Evolutionary conservation across 345 rosid genomes (phyloP).

Genomic region (Gossypium australe): DNA sequence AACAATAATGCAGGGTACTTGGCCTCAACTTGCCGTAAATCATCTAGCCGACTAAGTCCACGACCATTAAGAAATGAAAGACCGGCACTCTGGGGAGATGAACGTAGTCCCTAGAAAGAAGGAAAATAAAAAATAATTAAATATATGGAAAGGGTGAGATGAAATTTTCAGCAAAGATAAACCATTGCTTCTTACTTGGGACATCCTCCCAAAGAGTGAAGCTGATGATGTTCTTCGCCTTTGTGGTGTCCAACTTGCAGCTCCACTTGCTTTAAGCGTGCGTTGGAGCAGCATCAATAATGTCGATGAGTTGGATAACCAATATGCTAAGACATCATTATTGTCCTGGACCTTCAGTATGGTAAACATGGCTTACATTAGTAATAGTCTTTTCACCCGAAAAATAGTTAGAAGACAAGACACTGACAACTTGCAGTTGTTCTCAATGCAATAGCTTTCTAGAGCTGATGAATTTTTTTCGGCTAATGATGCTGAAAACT

Average conservation of each 20-base stretch:
- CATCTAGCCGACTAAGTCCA: slow-evolving; percentile 68
- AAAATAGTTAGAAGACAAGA: neutral
- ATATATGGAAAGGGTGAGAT: slow-evolving; percentile 4
- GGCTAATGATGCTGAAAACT: neutral
- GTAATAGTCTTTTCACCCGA: neutral
- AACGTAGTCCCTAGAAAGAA: slow-evolving; percentile 58
- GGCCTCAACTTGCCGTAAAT: slow-evolving; percentile 92
- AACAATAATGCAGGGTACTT: slow-evolving; percentile 95
- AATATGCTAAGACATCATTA: slow-evolving; percentile 76
- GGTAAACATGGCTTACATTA: slow-evolving; percentile 24
- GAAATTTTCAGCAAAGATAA: slow-evolving; percentile 1
- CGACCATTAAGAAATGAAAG: slow-evolving; percentile 73
- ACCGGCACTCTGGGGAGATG: slow-evolving; percentile 89
- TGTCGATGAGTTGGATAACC: slow-evolving; percentile 94
- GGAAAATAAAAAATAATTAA: slow-evolving; percentile 12
- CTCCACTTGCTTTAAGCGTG: slow-evolving; percentile 93
- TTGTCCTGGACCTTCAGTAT: slow-evolving; percentile 69
- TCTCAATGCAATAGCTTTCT: slow-evolving; percentile 2
- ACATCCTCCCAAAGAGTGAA: slow-evolving; percentile 97
- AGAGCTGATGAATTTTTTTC: neutral
- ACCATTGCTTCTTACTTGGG: slow-evolving; percentile 57
- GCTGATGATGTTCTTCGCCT: slow-evolving; percentile 85
- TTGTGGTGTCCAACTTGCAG: slow-evolving; percentile 97
- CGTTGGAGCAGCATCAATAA: slow-evolving; percentile 83
- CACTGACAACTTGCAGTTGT: neutral